Conservation (phyloP, 2,329 filamentous ascomycete genomes). For the Pseudogymnoascus sp. region DNA sequence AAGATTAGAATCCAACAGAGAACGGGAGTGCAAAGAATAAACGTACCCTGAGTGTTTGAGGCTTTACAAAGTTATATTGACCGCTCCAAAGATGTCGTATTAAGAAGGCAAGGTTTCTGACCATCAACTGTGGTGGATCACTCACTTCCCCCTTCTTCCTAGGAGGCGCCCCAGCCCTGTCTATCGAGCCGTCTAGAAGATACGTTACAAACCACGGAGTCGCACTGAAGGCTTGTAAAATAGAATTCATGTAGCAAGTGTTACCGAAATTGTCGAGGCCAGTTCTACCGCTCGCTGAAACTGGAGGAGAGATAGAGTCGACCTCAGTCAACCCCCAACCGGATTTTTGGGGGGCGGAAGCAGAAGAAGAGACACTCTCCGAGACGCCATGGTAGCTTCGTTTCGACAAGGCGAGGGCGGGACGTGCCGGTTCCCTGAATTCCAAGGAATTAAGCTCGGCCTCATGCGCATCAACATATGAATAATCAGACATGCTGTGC, state of each 20-base stretch:
- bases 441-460: slow-evolving; percentile 23
- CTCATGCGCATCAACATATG: slow-evolving; percentile 14
- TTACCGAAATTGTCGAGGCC: slow-evolving; percentile 74
- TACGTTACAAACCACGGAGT: slow-evolving; percentile 61
- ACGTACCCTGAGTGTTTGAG: slow-evolving; percentile 50
- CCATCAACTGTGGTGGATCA: slow-evolving; percentile 49
- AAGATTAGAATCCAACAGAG: slow-evolving; percentile 22
- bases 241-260: slow-evolving; percentile 90
- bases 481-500: slow-evolving; percentile 30
- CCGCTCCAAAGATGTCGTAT: slow-evolving; percentile 35
- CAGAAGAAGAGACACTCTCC: slow-evolving; percentile 40
- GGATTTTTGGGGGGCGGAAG: slow-evolving; percentile 34
- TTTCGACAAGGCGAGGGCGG: slow-evolving; percentile 45
- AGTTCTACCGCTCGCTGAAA: slow-evolving; percentile 49
- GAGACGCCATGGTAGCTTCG: slow-evolving; percentile 75
- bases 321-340: slow-evolving; percentile 30
- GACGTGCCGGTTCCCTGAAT: slow-evolving; percentile 31
- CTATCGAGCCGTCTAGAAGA: slow-evolving; percentile 50
- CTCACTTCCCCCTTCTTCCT: slow-evolving; percentile 50
- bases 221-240: slow-evolving; percentile 72
- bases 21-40: not conserved
- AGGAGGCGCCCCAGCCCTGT: slow-evolving; percentile 58
- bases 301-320: slow-evolving; percentile 33
- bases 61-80: slow-evolving; percentile 35
- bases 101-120: slow-evolving; percentile 50